Percentiles rank a stretch among this genome's conserved stretches.
phyloP scores from a whole-genome alignment of 768 basidiomycete species.

The Lyophyllum decastes region DNA sequence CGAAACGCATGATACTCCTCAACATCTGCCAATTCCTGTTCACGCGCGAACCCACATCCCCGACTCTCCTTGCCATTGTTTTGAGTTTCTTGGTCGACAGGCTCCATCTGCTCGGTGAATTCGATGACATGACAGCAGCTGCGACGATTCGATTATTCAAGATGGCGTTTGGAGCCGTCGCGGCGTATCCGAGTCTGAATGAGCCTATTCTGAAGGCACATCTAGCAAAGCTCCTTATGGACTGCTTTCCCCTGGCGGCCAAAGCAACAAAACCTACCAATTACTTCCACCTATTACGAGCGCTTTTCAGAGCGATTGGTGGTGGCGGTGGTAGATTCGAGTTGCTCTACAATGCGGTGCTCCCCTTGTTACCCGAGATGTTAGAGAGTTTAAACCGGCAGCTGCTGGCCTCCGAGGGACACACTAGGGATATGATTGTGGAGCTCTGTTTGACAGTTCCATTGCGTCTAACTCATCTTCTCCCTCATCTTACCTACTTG shows the following conservation, averaged over 20 bases:
- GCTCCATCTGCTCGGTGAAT: slow-evolving; percentile 81
- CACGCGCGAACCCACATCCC: slow-evolving; percentile 70
- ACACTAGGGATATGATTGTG: slow-evolving; percentile 87
- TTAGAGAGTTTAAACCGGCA: slow-evolving; percentile 93
- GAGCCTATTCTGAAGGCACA: slow-evolving; percentile 94
- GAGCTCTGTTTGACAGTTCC: slow-evolving; percentile 98
- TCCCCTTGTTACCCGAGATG: slow-evolving; percentile 96
- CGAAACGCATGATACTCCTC: slow-evolving; percentile 77
- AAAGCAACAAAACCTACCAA: slow-evolving; percentile 89
- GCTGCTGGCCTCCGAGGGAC: slow-evolving; percentile 81
- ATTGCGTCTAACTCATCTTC: slow-evolving; percentile 89
- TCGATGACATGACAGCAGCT: slow-evolving; percentile 78
- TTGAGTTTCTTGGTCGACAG: slow-evolving; percentile 83
- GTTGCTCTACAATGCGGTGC: slow-evolving; percentile 91
- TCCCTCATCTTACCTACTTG: slow-evolving; percentile 91
- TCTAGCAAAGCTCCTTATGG: slow-evolving; percentile 91
- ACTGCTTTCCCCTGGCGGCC: slow-evolving; percentile 92
- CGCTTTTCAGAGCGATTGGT: slow-evolving; percentile 90
- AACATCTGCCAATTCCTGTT: slow-evolving; percentile 86
- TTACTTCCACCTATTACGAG: slow-evolving; percentile 90
- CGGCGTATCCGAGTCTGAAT: slow-evolving; percentile 68
- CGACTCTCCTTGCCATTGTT: slow-evolving; percentile 86
- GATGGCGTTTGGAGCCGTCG: slow-evolving; percentile 90
- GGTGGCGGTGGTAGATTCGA: slow-evolving; percentile 94
- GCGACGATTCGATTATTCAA: slow-evolving; percentile 92